Base-by-base conservation (phyloP, 2,329 filamentous ascomycete species). In the Apiospora pterosperma region DNA sequence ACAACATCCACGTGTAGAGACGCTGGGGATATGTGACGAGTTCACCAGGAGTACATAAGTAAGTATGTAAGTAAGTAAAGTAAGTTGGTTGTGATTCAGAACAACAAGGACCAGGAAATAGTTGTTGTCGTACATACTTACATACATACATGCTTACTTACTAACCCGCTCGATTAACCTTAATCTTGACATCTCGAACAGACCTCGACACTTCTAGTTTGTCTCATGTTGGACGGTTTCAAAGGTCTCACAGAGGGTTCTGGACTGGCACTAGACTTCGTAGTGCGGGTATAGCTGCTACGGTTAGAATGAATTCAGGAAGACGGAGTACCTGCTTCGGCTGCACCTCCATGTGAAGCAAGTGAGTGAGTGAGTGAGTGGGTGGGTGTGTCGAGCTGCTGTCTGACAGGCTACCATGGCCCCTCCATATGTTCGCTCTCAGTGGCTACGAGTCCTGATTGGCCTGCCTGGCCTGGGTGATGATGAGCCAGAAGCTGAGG, bases 161-260 rank as follows among this genome's bases (percentile, higher is more conserved):
- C 28, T 11, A 44, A 62, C 52, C 64, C 64, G 63, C 64, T 25
- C 42, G 55, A 48, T 63, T 58, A 65, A 62, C 64, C 64, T 65
- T 65, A 65, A 65, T 65, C 58, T 65, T 61, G 62, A 65, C 52
- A 38, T 58, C 61, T 63, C 64, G 64, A 65, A 65, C 64, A 65
- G 63, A 62, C 64, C 64, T 63, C 63, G 62, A 63, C 62, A 55
- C 25, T 55, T 55, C 48, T 55, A 55, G 48, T 28, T 34, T 55
- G 48, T 55, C 48, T 55, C 48, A 55, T 55, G 16, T 55, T 55
- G 28, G 48, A 2, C n/a, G 48, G 48, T 55, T 55, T 55, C 48
- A 55, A n/a, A 34, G 48, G 25, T 34, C 23, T 52, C 25, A 14
- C 16, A 25, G 25, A 4, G 31, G 44, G 25, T 31, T 31, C 48